Evolutionary conservation across 768 basidiomycete genomes (phyloP).

Genomic region (Leccinum subgranulosum): DNA sequence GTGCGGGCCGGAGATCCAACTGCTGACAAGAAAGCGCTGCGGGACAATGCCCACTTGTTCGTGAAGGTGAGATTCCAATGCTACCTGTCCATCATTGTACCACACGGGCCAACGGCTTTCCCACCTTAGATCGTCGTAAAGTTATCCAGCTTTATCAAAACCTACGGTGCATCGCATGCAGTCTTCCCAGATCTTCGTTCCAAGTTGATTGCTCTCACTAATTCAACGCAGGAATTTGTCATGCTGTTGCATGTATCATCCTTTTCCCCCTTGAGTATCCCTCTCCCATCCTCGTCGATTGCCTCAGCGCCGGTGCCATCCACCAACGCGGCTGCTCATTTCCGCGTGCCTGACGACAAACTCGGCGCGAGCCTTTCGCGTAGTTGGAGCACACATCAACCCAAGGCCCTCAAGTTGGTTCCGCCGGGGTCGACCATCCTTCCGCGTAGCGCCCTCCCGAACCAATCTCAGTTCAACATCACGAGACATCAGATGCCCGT

Average conservation of each 20-base stretch:
- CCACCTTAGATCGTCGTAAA: constrained; percentile 63
- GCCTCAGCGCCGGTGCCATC: constrained; percentile 27
- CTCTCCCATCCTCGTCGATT: constrained; percentile 62
- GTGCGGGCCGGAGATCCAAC: constrained; percentile 56
- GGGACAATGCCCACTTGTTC: constrained; percentile 77
- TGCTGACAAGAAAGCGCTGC: constrained; percentile 58
- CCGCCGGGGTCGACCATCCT: constrained; percentile 29
- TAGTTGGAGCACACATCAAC: constrained; percentile 52
- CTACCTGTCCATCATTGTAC: not conserved
- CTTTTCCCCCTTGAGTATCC: constrained; percentile 57
- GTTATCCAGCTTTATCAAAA: constrained; percentile 71
- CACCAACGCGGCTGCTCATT: constrained; percentile 5
- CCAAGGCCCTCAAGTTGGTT: constrained; percentile 39
- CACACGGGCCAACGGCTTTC: constrained; percentile 3
- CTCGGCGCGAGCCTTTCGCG: constrained; percentile 56
- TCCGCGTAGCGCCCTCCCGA: constrained; percentile 54
- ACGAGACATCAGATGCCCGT: constrained; percentile 20
- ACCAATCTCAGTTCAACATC: constrained; percentile 44
- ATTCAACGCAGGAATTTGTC: constrained; percentile 83
- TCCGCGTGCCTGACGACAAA: constrained; percentile 41
- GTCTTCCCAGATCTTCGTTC: constrained; percentile 60
- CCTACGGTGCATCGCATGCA: constrained; percentile 51
- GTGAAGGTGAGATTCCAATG: constrained; percentile 57
- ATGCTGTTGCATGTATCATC: constrained; percentile 85
- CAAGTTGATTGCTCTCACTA: constrained; percentile 73